Base-by-base conservation (phyloP, 176 grass and related monocot genomes). In the Typha latifolia region DNA sequence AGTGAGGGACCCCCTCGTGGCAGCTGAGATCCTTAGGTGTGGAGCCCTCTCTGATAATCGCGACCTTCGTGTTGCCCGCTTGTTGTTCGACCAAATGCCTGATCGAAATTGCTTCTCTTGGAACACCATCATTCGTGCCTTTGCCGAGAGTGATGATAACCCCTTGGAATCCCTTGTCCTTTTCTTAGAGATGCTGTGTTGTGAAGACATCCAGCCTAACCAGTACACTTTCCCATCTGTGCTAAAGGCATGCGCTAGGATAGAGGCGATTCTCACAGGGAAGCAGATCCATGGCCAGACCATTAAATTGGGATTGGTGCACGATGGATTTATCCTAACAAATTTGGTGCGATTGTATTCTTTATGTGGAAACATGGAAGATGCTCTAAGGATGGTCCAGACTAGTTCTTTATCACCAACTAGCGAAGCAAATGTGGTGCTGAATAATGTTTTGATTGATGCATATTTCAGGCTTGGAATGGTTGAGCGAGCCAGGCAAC, bases 161-260 rank as follows among this genome's bases (percentile, higher is more conserved):
- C 61, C 68, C 21, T 72, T 15, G 3, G 66, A 82, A 47, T 66
- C 72, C 1, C n/a, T 76, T 27, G 19, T 18, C 13, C 62, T 82
- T 29, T 71, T 82, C 79, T 71, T 21, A 11, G 12, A 34, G 62
- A 82, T 82, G 79, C 66, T 82, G 32, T 20, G 29, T 50, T 71
- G 51, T 48, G 66, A 62, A 3, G n/a, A 37, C 69, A 14, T 55
- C 62, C 64, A 18, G 59, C 81, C 83, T 5, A 82, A 95, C 69
- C 81, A 80, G 66, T 80, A 82, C 15, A 90, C 86, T 0, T 95
- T 83, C 61, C 86, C 86, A 2, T 95, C 82, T 51, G 71, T 87
- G 29, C 72, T 95, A 63, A 95, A 95, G 75, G 78, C 81, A 2
- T 95, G 90, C 64, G 78, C 81, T 51, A 64, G 55, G 37, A 16